Percentiles rank a stretch among this genome's conserved stretches.
These are phyloP conservation scores for Ottelia alismoides DNA, from an alignment of 106 monocot genomes.

Conservation along the genomic window DNA sequence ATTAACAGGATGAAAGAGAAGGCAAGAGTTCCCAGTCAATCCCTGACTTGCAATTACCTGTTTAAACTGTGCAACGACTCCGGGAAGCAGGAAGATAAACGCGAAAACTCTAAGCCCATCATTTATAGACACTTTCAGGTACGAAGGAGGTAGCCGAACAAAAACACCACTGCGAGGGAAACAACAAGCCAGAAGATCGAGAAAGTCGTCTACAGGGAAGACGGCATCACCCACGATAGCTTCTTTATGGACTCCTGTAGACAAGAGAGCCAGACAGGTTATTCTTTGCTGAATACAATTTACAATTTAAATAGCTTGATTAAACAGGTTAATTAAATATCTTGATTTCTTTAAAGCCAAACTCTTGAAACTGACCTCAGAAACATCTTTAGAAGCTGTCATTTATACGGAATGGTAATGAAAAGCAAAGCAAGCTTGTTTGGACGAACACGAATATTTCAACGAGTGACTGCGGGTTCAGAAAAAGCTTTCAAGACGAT, in stretches of 20 bases:
- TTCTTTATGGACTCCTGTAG: slow-evolving; percentile 81
- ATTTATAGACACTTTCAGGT: slow-evolving; percentile 54
- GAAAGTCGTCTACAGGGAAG: slow-evolving; percentile 11
- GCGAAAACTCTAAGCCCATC: slow-evolving; percentile 52
- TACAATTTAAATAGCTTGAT: not conserved
- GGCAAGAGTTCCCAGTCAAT: slow-evolving; percentile 23
- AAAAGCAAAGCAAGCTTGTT: slow-evolving; percentile 81
- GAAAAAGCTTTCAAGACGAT: too few relatives aligned
- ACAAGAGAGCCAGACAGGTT: slow-evolving; percentile 98
- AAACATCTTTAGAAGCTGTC: slow-evolving; percentile 62
- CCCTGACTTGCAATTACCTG: slow-evolving; percentile 21
- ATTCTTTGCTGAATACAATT: not conserved
- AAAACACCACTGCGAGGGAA: slow-evolving; percentile 14
- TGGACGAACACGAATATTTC: slow-evolving; percentile 70
- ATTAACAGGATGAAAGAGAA: slow-evolving; percentile 32
- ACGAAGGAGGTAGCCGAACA: slow-evolving; percentile 30
- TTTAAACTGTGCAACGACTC: slow-evolving; percentile 16
- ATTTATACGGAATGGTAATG: slow-evolving; percentile 61
- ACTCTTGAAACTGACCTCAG: not conserved
- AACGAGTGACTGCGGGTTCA: slow-evolving; percentile 12
- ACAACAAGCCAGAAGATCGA: slow-evolving; percentile 12
- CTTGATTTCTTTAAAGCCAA: not conserved
- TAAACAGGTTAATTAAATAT: too few relatives aligned
- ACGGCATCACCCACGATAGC: slow-evolving; percentile 18
- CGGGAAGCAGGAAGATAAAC: slow-evolving; percentile 19